Percentiles rank a stretch among this genome's conserved stretches.
phyloP scores from a whole-genome alignment of 306 rosid species.

The Prunus fruticosa region DNA sequence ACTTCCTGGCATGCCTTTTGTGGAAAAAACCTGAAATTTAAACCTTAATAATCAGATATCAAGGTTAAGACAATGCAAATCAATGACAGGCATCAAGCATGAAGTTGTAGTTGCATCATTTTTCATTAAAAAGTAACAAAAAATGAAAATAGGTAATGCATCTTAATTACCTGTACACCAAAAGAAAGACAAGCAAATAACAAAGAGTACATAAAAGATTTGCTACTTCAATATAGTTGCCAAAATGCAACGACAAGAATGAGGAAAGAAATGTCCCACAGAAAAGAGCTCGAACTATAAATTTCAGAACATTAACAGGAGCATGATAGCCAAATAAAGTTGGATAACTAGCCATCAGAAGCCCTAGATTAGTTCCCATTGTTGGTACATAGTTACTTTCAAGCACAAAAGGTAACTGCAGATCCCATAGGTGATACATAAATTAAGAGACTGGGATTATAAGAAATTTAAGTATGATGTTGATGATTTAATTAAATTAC shows the following conservation, averaged over 20 bases:
- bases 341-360: not conserved
- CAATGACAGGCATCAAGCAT: not conserved
- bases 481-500: not conserved
- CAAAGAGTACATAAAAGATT: not conserved
- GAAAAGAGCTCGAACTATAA: not conserved
- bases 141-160: not conserved
- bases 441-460: not conserved
- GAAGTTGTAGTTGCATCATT: not conserved
- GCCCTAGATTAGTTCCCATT: not conserved
- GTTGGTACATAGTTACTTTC: not conserved
- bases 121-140: not conserved
- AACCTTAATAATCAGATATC: slow-evolving; percentile 24
- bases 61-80: slow-evolving; percentile 15
- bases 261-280: not conserved
- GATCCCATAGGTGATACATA: not conserved
- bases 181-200: not conserved
- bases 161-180: not conserved
- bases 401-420: not conserved
- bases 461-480: not conserved
- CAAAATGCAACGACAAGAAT: not conserved
- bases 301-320: not conserved
- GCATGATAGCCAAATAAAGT: not conserved
- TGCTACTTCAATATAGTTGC: not conserved
- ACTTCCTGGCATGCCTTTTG: slow-evolving; percentile 80
- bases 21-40: slow-evolving; percentile 73